These are phyloP conservation scores for Voacanga thouarsii DNA, from an alignment of 257 asterid species.

Conservation along the genomic window DNA sequence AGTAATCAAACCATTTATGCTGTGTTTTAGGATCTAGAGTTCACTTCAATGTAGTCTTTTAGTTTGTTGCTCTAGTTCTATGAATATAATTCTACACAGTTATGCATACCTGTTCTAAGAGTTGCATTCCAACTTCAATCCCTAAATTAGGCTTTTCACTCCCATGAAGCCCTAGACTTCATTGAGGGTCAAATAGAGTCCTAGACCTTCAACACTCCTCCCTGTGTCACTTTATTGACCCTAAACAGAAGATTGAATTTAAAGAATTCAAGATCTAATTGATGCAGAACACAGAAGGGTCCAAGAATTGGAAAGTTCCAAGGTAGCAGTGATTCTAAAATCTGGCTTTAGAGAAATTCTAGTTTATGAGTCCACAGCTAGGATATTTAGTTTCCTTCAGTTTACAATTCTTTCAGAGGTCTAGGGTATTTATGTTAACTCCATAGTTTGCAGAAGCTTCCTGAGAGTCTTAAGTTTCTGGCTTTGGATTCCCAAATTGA, in stretches of 20 bases:
- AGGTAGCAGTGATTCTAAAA: too few relatives aligned
- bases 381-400: too few relatives aligned
- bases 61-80: neutral
- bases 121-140: conserved; percentile 1
- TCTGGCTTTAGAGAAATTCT: too few relatives aligned
- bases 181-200: neutral
- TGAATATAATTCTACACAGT: neutral
- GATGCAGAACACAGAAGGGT: too few relatives aligned
- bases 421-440: too few relatives aligned
- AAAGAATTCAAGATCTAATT: neutral
- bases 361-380: too few relatives aligned
- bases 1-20: neutral
- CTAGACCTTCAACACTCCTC: neutral
- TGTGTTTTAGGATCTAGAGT: neutral
- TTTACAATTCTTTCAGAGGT: too few relatives aligned
- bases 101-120: neutral
- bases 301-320: too few relatives aligned
- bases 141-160: neutral
- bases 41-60: neutral
- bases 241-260: neutral
- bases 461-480: too few relatives aligned
- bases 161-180: neutral
- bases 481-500: too few relatives aligned
- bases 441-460: too few relatives aligned
- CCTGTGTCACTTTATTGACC: neutral